A percentile compares a stretch with the other conserved stretches of the same genome.
phyloP scores from a whole-genome alignment of 1,284 basidiomycete genomes.

The Leccinum subrobustum region DNA sequence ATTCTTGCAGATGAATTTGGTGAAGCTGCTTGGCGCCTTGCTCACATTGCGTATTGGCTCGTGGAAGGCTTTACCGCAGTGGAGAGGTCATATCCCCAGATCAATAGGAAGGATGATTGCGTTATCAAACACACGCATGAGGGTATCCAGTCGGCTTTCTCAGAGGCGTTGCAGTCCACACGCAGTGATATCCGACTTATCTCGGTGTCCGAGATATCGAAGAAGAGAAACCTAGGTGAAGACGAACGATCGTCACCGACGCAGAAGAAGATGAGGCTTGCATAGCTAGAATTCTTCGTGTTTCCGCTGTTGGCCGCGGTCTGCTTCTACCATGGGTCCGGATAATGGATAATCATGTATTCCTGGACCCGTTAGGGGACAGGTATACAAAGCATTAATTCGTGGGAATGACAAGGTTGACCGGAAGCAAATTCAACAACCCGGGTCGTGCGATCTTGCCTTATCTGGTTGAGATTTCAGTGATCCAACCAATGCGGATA shows the following conservation, averaged over 20 bases:
- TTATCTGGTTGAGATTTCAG: too few relatives aligned
- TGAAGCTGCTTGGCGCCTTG: not conserved
- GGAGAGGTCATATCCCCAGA: not conserved
- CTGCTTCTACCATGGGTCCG: not conserved
- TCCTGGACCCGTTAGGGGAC: too few relatives aligned
- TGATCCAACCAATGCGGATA: too few relatives aligned
- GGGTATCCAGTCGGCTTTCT: not conserved
- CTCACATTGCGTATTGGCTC: not conserved
- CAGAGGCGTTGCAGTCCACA: not conserved
- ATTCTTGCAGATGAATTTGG: not conserved
- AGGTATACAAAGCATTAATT: too few relatives aligned
- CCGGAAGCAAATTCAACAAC: too few relatives aligned
- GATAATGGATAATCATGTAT: not conserved
- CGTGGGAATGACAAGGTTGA: too few relatives aligned
- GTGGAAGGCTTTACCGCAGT: not conserved
- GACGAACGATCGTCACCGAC: not conserved
- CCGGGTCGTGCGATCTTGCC: too few relatives aligned
- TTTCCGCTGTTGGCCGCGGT: too few relatives aligned
- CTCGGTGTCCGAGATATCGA: not conserved
- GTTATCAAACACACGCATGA: not conserved
- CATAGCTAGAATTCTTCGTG: not conserved
- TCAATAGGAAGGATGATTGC: not conserved
- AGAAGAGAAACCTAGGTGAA: not conserved
- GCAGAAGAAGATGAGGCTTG: not conserved
- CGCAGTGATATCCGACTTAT: not conserved